Base-by-base conservation (phyloP, 257 asterid species). In the Vinca minor region DNA sequence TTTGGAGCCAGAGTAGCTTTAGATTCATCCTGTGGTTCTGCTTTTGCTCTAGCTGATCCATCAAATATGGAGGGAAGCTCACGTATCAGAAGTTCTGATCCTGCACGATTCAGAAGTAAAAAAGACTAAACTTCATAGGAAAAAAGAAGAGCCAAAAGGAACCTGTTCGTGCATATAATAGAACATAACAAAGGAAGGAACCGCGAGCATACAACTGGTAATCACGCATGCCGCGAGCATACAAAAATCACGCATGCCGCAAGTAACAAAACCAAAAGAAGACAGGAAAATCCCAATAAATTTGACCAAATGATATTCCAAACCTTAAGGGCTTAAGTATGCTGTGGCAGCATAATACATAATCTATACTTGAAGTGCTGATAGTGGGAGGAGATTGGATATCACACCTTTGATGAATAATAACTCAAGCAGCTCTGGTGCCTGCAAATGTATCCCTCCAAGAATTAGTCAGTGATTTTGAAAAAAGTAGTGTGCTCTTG, bases 1-100 rank as follows among this genome's bases (percentile, higher is more conserved):
- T 89, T 89, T 57, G 99, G 96, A 64, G 99, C 97, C 70, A 85
- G 72, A 48, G 97, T 81, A 59, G 95, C 96, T 69, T 69, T 77
- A 56, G 84, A 76, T 54, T 85, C 95, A 48, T 93, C 97, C 71
- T 93, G 99, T 36, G 74, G 74, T 74, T 76, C 60, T 48, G 97
- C 96, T 74, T 83, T 83, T 31, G 71, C 69, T 80, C 70, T 79
- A 54, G 97, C 97, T 41, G 97, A 82, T 70, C 94, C 95, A 70
- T 93, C 96, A 60, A 89, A 67, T 70, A 93, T 81, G 28, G 91
- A 83, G 2, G 96, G 95, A 70, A 93, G 95, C 79, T 84, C 92
- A 60, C 77, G 79, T 73, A 87, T 79, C 77, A 93, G 83, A 82
- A 93, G 97, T 49, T 81, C 74, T 61, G 95, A 84, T 63, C 99